Evolutionary conservation across 2,329 filamentous ascomycete species (phyloP).

Genomic region (Beauveria sp.): DNA sequence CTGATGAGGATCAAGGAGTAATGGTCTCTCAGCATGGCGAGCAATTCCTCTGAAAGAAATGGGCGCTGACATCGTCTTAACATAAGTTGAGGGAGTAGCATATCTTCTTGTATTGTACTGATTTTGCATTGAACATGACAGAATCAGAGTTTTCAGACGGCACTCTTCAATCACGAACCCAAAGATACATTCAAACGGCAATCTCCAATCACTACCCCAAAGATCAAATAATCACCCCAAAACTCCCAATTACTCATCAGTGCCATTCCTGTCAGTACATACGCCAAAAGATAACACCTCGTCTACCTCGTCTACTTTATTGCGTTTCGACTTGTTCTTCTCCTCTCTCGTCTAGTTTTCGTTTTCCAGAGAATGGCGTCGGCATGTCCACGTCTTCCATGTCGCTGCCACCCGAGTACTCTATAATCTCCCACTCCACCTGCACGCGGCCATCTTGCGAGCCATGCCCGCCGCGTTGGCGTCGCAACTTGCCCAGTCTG

Average conservation of each 20-base stretch:
- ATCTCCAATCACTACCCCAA: not conserved
- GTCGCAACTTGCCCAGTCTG: constrained; percentile 59
- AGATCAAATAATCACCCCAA: not conserved
- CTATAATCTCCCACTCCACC: constrained; percentile 78
- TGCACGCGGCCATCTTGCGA: constrained; percentile 57
- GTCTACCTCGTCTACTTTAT: not conserved
- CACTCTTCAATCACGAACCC: no score
- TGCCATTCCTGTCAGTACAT: not conserved
- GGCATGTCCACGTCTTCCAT: constrained; percentile 30
- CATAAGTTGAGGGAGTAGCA: no score
- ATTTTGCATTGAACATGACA: no score
- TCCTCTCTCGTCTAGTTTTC: constrained; percentile 35
- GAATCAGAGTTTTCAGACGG: no score
- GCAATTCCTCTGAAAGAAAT: no score
- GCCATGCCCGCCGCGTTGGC: constrained; percentile 44
- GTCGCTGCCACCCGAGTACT: constrained; percentile 50
- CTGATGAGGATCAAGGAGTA: not conserved
- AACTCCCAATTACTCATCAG: not conserved
- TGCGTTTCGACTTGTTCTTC: not conserved
- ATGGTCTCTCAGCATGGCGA: no score
- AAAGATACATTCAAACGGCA: no score
- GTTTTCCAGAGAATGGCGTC: constrained; percentile 35
- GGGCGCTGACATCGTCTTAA: no score
- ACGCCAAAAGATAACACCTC: not conserved
- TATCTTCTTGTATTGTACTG: no score